Conservation (phyloP, 805 yeast species). For the Clavispora vitiphila region DNA sequence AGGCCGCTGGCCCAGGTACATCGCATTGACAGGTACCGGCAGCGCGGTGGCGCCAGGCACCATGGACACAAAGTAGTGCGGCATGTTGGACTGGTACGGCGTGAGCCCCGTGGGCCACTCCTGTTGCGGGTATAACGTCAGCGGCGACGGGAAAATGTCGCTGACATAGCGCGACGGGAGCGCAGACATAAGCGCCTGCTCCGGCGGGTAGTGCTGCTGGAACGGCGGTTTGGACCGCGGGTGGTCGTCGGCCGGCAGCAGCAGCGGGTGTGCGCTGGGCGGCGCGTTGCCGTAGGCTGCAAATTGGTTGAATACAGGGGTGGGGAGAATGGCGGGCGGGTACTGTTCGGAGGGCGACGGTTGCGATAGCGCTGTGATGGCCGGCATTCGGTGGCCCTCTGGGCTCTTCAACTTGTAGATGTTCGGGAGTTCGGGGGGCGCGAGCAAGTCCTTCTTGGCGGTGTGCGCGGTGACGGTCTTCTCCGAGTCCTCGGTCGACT, state of each 20-base stretch:
- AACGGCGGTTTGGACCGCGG: slow-evolving; percentile 14
- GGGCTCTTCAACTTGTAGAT: slow-evolving; percentile 4
- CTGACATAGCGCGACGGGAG: slow-evolving; percentile 67
- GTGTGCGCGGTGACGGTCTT: slow-evolving; percentile 39
- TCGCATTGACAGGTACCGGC: slow-evolving; percentile 13
- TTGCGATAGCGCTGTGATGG: slow-evolving; percentile 20
- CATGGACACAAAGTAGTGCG: slow-evolving; percentile 35
- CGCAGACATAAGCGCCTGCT: slow-evolving; percentile 67
- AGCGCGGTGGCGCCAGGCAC: slow-evolving; percentile 22
- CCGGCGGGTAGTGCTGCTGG: slow-evolving; percentile 31
- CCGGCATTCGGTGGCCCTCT: slow-evolving; percentile 10
- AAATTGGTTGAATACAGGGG: slow-evolving; percentile 30
- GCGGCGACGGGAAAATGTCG: slow-evolving; percentile 77
- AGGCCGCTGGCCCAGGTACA: slow-evolving; percentile 10
- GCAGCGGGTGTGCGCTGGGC: not conserved
- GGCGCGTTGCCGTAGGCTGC: not conserved
- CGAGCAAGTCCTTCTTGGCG: slow-evolving; percentile 4
- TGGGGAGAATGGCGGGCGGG: slow-evolving; percentile 20
- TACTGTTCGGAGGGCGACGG: slow-evolving; percentile 22
- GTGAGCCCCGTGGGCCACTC: slow-evolving; percentile 42
- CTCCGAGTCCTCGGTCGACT: slow-evolving; percentile 32
- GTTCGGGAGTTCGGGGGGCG: slow-evolving; percentile 5
- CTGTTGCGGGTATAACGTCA: slow-evolving; percentile 59
- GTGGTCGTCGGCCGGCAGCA: slow-evolving; percentile 3
- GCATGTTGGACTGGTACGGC: slow-evolving; percentile 28